Conservation (phyloP, 2,329 filamentous ascomycete genomes). For the Epichloe coenophiala region DNA sequence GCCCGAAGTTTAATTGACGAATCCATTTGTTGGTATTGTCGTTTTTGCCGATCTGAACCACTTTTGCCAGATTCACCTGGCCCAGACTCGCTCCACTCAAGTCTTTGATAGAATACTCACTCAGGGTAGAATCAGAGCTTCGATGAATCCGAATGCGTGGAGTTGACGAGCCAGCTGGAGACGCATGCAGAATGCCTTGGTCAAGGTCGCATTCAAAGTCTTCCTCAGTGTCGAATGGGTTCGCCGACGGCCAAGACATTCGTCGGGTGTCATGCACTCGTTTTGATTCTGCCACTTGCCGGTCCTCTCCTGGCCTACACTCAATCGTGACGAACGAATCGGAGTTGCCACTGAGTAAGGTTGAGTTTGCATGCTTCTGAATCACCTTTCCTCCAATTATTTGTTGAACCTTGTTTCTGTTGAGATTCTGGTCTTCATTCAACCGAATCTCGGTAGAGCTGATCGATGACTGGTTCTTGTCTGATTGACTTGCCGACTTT, state of each 20-base stretch:
- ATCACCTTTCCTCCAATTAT: not conserved
- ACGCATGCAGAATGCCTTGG: constrained; percentile 22
- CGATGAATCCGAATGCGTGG: constrained; percentile 15
- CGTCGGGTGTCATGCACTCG: not conserved
- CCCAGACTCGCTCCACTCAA: constrained; percentile 1
- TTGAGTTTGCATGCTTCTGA: not conserved
- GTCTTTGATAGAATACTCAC: not conserved
- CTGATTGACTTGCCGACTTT: not conserved
- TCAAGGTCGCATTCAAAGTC: constrained; percentile 25
- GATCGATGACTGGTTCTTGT: constrained; percentile 11
- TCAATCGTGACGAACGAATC: not conserved
- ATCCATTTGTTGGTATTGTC: not conserved
- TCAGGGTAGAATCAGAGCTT: not conserved
- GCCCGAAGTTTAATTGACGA: constrained; percentile 3
- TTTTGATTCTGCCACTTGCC: not conserved
- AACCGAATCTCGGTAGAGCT: constrained; percentile 18
- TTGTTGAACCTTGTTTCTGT: constrained; percentile 20
- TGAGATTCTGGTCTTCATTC: constrained; percentile 22
- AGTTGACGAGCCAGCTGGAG: constrained; percentile 25
- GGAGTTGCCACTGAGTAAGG: not conserved
- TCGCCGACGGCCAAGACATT: not conserved
- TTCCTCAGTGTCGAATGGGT: constrained; percentile 23
- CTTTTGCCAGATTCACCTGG: constrained; percentile 6
- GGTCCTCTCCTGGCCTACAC: not conserved
- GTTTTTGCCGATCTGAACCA: constrained; percentile 6